Evolutionary conservation across 106 monocot species (phyloP).

Genomic region (Ottelia alismoides): DNA sequence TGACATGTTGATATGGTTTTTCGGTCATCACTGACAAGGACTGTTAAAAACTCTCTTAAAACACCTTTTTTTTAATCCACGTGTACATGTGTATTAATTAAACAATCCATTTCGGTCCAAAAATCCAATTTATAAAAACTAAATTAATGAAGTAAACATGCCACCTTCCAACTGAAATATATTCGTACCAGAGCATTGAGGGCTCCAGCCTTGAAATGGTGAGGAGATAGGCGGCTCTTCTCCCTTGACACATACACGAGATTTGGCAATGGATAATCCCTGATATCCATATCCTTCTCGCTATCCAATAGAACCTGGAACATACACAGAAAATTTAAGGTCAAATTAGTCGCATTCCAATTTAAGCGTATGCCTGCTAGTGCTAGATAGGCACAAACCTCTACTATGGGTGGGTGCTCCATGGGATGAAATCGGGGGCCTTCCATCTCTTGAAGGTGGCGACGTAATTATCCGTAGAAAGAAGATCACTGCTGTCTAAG

Average conservation of each 20-base stretch:
- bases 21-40: too few relatives aligned
- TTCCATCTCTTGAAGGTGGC: slow-evolving; percentile 28
- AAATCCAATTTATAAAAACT: too few relatives aligned
- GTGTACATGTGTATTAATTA: too few relatives aligned
- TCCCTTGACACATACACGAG: slow-evolving; percentile 52
- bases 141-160: too few relatives aligned
- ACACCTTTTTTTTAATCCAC: too few relatives aligned
- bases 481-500: slow-evolving; percentile 8
- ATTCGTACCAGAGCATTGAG: slow-evolving; percentile 47
- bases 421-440: slow-evolving; percentile 13
- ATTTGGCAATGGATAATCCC: slow-evolving; percentile 21
- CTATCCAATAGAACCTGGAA: slow-evolving; percentile 34
- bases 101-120: too few relatives aligned
- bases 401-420: too few relatives aligned
- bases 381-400: too few relatives aligned
- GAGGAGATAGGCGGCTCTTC: slow-evolving; percentile 24
- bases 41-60: too few relatives aligned
- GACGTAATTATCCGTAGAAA: slow-evolving; percentile 9
- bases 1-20: too few relatives aligned
- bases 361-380: slow-evolving; percentile 18
- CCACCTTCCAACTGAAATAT: too few relatives aligned
- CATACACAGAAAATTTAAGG: too few relatives aligned
- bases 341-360: not conserved
- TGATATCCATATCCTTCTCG: slow-evolving; percentile 27
- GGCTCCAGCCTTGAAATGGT: slow-evolving; percentile 76